phyloP scores from a whole-genome alignment of 768 basidiomycete genomes.

The Pisolithus tinctorius region DNA sequence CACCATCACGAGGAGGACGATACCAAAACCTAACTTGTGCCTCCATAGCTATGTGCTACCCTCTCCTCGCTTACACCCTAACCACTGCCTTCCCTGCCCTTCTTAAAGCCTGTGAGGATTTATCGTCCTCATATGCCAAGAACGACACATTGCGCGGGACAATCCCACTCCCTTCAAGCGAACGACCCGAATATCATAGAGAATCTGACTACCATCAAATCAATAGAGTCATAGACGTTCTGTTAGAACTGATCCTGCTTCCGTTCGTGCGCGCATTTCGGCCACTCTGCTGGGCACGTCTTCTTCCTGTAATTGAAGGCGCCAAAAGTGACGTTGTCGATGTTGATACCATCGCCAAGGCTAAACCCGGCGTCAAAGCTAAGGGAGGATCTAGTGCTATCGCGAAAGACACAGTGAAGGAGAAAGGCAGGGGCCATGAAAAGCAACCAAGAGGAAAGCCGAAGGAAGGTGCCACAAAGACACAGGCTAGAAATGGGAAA shows the following conservation, averaged over 20 bases:
- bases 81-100: slow-evolving; percentile 15
- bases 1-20: background rate
- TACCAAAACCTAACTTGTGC: slow-evolving; percentile 11
- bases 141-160: background rate
- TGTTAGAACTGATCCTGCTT: background rate
- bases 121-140: background rate
- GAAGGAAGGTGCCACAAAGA: background rate
- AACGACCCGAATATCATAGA: background rate
- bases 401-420: slow-evolving; percentile 1
- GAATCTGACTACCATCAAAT: background rate
- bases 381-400: too few species aligned
- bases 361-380: too few species aligned
- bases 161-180: too few species aligned
- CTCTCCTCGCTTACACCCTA: slow-evolving; percentile 19
- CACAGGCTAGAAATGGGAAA: background rate
- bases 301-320: slow-evolving; percentile 5
- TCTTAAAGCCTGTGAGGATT: background rate
- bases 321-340: background rate
- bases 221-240: background rate
- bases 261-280: slow-evolving; percentile 2
- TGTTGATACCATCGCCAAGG: too few species aligned
- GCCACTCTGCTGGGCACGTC: slow-evolving; percentile 15
- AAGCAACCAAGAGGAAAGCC: background rate
- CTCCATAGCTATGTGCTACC: slow-evolving; percentile 16
- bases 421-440: slow-evolving; percentile 1